These are phyloP conservation scores for Scalesia atractyloides DNA, from an alignment of 129 eudicot genomes.

Conservation along the genomic window DNA sequence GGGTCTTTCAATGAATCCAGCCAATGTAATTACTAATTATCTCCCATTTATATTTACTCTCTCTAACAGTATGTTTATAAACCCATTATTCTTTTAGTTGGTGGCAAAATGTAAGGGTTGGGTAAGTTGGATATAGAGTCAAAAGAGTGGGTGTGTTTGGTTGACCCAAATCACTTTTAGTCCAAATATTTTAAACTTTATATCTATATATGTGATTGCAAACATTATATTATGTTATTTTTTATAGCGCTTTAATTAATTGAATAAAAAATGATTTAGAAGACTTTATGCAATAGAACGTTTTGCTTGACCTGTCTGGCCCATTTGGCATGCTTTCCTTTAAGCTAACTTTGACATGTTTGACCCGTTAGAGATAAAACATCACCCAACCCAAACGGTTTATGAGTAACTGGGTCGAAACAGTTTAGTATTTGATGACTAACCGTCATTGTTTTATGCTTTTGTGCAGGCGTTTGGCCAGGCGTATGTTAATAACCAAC, in stretches of 20 bases:
- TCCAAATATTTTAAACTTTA: no score
- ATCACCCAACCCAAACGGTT: no score
- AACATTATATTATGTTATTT: no score
- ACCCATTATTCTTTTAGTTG: no score
- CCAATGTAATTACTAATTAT: slow-evolving; percentile 57
- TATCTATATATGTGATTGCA: no score
- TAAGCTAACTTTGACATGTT: no score
- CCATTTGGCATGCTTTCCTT: neutral
- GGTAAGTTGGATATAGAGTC: neutral
- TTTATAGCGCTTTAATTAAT: no score
- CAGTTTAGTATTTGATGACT: no score
- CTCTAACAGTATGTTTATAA: neutral
- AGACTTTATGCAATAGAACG: no score
- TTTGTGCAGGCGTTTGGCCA: slow-evolving; percentile 71
- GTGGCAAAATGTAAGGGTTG: neutral
- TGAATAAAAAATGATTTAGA: no score
- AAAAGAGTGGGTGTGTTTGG: neutral
- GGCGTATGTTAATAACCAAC: slow-evolving; percentile 71
- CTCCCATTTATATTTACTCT: neutral
- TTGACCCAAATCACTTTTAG: no score
- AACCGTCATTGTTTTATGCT: neutral
- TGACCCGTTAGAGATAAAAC: no score
- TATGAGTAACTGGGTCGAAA: neutral
- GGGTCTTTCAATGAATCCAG: slow-evolving; percentile 98
- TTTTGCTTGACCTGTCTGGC: neutral